Percentiles rank a stretch among this genome's conserved stretches.
These are phyloP conservation scores for Ensete glaucum DNA, from an alignment of 176 grass and related monocot species.

Conservation along the genomic window DNA sequence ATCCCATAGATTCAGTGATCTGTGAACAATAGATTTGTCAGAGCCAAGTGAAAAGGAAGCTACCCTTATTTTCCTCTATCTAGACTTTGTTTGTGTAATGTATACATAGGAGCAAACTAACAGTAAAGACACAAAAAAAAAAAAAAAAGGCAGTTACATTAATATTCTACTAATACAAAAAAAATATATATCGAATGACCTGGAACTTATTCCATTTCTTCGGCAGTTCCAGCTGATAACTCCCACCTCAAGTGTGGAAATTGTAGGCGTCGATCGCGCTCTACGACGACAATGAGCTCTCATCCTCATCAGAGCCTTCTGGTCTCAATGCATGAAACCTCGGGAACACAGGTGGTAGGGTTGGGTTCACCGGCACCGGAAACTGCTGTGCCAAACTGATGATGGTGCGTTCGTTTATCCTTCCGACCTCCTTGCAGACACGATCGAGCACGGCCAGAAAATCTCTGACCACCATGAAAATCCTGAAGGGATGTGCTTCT, in stretches of 20 bases:
- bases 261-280: not conserved
- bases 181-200: not conserved
- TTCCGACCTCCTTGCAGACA: slow-evolving; percentile 83
- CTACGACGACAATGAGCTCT: slow-evolving; percentile 58
- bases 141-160: too few relatives aligned
- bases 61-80: too few relatives aligned
- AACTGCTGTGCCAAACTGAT: slow-evolving; percentile 68
- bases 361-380: slow-evolving; percentile 79
- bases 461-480: slow-evolving; percentile 95
- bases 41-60: too few relatives aligned
- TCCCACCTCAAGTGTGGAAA: not conserved
- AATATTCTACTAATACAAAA: too few relatives aligned
- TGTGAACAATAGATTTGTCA: too few relatives aligned
- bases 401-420: slow-evolving; percentile 57
- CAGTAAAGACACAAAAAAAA: too few relatives aligned
- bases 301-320: slow-evolving; percentile 56
- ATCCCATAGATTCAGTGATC: too few relatives aligned
- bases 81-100: too few relatives aligned
- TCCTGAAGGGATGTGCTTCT: slow-evolving; percentile 93
- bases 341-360: slow-evolving; percentile 63
- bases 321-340: slow-evolving; percentile 57
- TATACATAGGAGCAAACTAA: too few relatives aligned
- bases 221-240: not conserved
- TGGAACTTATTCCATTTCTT: not conserved
- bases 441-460: slow-evolving; percentile 66